Evolutionary conservation across 345 rosid genomes (phyloP), one percentile per base, ranked within the genome.

Genomic region (Boechera divaricarpa): DNA sequence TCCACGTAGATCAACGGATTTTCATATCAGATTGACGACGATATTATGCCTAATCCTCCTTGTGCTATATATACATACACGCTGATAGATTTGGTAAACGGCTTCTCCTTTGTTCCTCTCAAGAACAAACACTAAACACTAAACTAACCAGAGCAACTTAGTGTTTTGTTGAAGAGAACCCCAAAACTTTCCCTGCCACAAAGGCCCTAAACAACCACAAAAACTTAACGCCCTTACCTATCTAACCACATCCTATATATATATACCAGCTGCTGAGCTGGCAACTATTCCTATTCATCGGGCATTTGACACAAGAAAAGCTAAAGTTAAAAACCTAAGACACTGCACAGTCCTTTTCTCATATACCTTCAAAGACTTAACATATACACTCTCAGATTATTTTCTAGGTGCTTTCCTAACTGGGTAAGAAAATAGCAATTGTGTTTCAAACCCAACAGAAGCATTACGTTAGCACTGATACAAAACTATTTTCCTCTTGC

Each of bases 321-420:
- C 31, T 21, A 33, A 54, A 39, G 33, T 28, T 31, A 62, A 62
- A 12, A 55, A 21, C 36, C 36, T 18, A 54, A 18, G 64, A 73
- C 44, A 73, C 44, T 16, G 33, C 28, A 59, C 15, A 49, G 16
- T 26, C 9, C 41, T 59, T 47, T 59, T 21, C 67, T 45, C 56
- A 45, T 47, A 60, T 24, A 57, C 44, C 3, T 45, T 73, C 55
- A 73, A 24, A 62, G 35, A 31, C 56, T 62, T 38, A 38, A 67
- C 35, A 67, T 28, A 47, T 11, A n/a, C 52, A 45, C 66, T 24
- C 35, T 48, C 11, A 2, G 61, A 67, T 12, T 58, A 10, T 8
- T 11, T 47, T 10, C 0, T 57, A 55, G 39, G 41, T 44, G 57
- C 58, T 74, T 16, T 44, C 54, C 24, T 39, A 63, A 48, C 49